Base-by-base conservation (phyloP, 2,329 filamentous ascomycete genomes). In the Phialemoniopsis sp. region DNA sequence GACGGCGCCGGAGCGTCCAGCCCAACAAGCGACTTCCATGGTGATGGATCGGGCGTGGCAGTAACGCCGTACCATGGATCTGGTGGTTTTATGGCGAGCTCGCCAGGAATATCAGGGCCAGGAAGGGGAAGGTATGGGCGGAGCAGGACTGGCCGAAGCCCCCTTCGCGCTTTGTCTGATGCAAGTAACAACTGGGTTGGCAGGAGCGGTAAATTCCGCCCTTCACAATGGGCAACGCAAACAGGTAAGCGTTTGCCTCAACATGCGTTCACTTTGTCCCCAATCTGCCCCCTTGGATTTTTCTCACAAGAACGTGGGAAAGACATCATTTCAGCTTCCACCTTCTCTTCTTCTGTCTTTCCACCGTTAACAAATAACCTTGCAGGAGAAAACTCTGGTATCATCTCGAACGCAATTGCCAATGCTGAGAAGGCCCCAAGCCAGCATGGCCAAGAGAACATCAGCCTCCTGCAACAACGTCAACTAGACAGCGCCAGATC, bases 371-470 rank as follows among this genome's bases (percentile, higher is more conserved):
- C 31, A 26, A 29, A 36, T 32, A 26, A 21, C 40, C 29, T 16
- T 40, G 38, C 49, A 60, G 59, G 49, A 49, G 80, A 85, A 64
- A 66, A 66, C 39, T 61, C 66, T 10, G 89, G 90, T 40, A 95
- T 96, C 57, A 96, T 96, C 47, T 94, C 89, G 18, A 85, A 79
- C 50, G 90, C 91, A 34, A 96, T 95, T 55, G 89, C 90, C 44
- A 94, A 89, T 57, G 89, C 89, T 19, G 88, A 85, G 44, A 86
- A 83, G 51, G 68, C 80, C 47, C 74, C 78, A 13, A 72, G 78
- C 3, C 68, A 73, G 13, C 74, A 72, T 50, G 85, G 82, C 13
- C 82, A 89, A 56, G 87, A 91, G 56, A 93, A 89, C 61, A 72
- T 84, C 46, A 91, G 85, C 59, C 72, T 90, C 43, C 66, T 94